Conservation (phyloP, 768 basidiomycete genomes). For the Boletales sp. region DNA sequence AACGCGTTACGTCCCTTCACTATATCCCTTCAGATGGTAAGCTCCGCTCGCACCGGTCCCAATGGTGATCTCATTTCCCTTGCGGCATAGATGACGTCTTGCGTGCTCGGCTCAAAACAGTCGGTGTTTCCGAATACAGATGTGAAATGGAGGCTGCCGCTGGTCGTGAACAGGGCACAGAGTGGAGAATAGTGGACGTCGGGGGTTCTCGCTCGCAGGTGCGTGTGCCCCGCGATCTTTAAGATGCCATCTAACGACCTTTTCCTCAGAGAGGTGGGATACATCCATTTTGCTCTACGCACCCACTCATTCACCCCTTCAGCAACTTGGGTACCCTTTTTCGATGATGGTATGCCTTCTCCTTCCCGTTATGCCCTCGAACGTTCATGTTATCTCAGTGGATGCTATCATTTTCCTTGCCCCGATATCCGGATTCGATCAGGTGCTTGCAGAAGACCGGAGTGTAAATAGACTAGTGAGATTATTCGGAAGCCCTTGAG, state of each 20-base stretch:
- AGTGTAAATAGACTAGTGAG: constrained; percentile 49
- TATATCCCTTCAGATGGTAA: constrained; percentile 49
- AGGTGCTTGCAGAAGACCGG: constrained; percentile 49
- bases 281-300: neutral
- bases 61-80: constrained; percentile 6
- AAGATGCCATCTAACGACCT: constrained; percentile 1
- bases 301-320: constrained; percentile 10
- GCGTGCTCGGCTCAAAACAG: constrained; percentile 52
- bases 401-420: constrained; percentile 56
- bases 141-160: constrained; percentile 72
- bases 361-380: neutral
- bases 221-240: constrained; percentile 15
- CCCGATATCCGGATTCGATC: constrained; percentile 58
- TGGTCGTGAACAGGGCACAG: constrained; percentile 47
- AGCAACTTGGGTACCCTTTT: constrained; percentile 56
- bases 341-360: constrained; percentile 41
- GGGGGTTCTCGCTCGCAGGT: constrained; percentile 53
- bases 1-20: constrained; percentile 41
- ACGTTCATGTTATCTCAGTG: constrained; percentile 12
- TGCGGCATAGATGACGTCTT: constrained; percentile 45
- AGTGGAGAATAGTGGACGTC: constrained; percentile 55
- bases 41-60: neutral
- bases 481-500: neutral
- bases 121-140: constrained; percentile 79
- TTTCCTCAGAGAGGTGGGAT: constrained; percentile 33